Conservation (phyloP, 805 yeast genomes). For the Candida ascalaphidarum region DNA sequence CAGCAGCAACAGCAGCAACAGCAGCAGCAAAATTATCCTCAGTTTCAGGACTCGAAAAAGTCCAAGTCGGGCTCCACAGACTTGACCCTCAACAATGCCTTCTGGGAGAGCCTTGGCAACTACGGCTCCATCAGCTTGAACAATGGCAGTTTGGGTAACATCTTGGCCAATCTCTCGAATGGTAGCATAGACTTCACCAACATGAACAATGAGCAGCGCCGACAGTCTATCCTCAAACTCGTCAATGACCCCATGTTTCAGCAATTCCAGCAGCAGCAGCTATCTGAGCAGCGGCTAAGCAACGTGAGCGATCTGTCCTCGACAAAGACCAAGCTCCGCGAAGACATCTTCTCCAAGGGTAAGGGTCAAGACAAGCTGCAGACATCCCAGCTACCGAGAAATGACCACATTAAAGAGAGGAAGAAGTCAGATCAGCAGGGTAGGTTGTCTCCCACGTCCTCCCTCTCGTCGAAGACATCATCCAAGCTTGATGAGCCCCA, state of each 20-base stretch:
- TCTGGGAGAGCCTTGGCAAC: slow-evolving; percentile 19
- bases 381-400: no score
- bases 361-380: slow-evolving; percentile 27
- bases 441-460: slow-evolving; percentile 34
- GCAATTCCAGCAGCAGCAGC: slow-evolving; percentile 2
- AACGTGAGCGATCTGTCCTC: slow-evolving; percentile 25
- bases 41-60: slow-evolving; percentile 6
- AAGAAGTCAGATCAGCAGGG: no score
- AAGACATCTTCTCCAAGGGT: slow-evolving; percentile 28
- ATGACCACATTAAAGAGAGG: no score
- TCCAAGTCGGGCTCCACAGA: slow-evolving; percentile 2
- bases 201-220: slow-evolving; percentile 31
- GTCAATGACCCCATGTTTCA: slow-evolving; percentile 22
- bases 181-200: slow-evolving; percentile 30
- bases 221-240: slow-evolving; percentile 30
- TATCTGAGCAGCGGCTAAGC: no score
- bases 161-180: slow-evolving; percentile 25
- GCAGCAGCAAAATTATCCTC: slow-evolving; percentile 4
- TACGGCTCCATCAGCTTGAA: slow-evolving; percentile 17
- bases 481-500: slow-evolving; percentile 2
- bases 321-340: slow-evolving; percentile 25
- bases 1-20: slow-evolving; percentile 4
- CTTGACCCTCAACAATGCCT: slow-evolving; percentile 4
- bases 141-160: slow-evolving; percentile 23
- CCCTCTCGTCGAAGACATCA: slow-evolving; percentile 13